Base-by-base conservation (phyloP, 768 basidiomycete species). In the button mushroom (Agaricus bisporus) region DNA sequence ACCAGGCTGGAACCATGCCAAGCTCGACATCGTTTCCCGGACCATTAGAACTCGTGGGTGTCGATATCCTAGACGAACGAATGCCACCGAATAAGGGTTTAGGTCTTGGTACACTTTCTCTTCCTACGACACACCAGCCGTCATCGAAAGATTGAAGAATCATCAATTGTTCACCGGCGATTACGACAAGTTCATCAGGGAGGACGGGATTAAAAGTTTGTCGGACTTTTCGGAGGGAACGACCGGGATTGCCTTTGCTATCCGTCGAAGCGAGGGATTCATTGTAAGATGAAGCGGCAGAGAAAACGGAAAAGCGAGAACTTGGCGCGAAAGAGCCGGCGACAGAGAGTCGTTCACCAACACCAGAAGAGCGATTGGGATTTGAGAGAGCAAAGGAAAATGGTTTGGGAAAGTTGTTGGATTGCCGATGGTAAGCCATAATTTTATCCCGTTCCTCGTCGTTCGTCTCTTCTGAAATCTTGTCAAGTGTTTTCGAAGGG, bases 1-100 rank as follows among this genome's bases (percentile, higher is more conserved):
- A 83, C 86, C 88, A 91, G 5, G 85, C 80, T 10, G 88, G 88
- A 3, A 88, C 80, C 29, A 85, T 76, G 37, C 88, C 88, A 15
- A 88, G 65, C 63, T 89, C 86, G 35, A 83, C 70, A 39, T 79
- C 73, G 5, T 45, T 44, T 29, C 42, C 43, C 12, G 35, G 42
- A 9, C 49, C 64, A 42, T 55, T 50, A 20, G 52, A 60, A 35
- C 52, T 49, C 6, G 64, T 58, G 10, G 69, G 64, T 2, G 41
- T 54, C 52, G 15, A 25, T 1, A 36, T 5, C 35, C 51, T 45
- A 2, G 51, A 46, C 3, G 43, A 35, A n/a, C 9, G n/a, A 18
- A 18, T 14, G 7, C 41, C 43, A 22, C 35, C 70, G 61, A 78
- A 78, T 37, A 76, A 51, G 1, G 75, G 76, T 58, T 73, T 73